phyloP scores from a whole-genome alignment of 345 rosid species.

The Brassica carinata region DNA sequence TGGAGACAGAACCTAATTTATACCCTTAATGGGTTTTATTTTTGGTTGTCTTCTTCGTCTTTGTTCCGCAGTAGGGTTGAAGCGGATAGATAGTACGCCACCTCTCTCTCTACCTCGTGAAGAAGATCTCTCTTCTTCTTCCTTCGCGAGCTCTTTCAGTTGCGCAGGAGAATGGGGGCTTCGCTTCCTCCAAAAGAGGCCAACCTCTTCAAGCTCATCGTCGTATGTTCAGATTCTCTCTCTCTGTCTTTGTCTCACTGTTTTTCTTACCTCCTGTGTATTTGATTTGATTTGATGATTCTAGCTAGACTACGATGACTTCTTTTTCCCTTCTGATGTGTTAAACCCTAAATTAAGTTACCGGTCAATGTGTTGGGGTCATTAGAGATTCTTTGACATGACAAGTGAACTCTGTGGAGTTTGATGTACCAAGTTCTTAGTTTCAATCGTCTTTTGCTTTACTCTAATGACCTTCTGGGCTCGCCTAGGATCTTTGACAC shows the following conservation, averaged over 20 bases:
- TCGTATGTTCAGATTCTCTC: conserved; percentile 61
- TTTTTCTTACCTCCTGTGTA: not conserved
- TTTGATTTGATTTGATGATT: conserved; percentile 12
- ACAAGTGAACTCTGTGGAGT: not conserved
- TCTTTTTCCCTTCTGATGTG: not conserved
- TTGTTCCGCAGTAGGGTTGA: conserved; percentile 69
- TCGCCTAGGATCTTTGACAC: conserved; percentile 4
- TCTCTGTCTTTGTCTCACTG: not conserved
- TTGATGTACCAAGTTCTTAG: conserved; percentile 5
- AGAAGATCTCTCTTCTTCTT: conserved; percentile 1
- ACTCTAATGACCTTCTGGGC: not conserved
- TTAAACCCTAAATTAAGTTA: conserved; percentile 32
- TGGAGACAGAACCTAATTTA: conserved; percentile 35
- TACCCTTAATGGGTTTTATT: conserved; percentile 13
- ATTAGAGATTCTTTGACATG: conserved; percentile 17
- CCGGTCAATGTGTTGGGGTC: conserved; percentile 28
- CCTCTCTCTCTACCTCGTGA: conserved; percentile 5
- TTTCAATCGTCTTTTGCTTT: not conserved
- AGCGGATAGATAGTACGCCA: conserved; percentile 82
- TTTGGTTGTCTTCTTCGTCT: conserved; percentile 23
- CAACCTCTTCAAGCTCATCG: conserved; percentile 99
- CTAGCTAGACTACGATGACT: not conserved
- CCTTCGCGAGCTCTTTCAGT: conserved; percentile 12
- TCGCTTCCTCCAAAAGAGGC: conserved; percentile 99
- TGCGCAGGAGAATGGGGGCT: conserved; percentile 70